Percentiles rank a stretch among this genome's conserved stretches.
These are phyloP conservation scores for Metrosideros polymorpha DNA, from an alignment of 441 rosid genomes.

Conservation along the genomic window DNA sequence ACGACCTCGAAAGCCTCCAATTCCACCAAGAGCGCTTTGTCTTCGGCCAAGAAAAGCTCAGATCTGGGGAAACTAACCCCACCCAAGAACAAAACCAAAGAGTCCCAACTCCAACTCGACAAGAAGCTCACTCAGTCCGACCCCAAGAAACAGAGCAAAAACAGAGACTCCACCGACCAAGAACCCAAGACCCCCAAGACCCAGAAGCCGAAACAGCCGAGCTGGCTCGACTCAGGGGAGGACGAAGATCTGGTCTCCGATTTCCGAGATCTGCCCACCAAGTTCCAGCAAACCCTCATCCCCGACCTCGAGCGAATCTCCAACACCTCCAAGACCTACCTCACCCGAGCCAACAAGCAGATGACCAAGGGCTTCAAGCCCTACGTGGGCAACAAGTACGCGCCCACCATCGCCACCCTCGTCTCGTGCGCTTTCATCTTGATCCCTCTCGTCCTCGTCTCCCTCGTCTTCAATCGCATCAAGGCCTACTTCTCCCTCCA, in stretches of 20 bases:
- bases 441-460: slow-evolving; percentile 69
- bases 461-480: slow-evolving; percentile 62
- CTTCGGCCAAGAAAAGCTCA: slow-evolving; percentile 24
- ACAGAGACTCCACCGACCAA: slow-evolving; percentile 4
- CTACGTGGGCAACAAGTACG: slow-evolving; percentile 62
- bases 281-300: slow-evolving; percentile 54
- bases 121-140: background rate
- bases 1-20: slow-evolving; percentile 28
- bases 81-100: slow-evolving; percentile 55
- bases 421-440: slow-evolving; percentile 62
- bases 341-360: slow-evolving; percentile 69
- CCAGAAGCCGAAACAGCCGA: slow-evolving; percentile 30
- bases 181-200: slow-evolving; percentile 4
- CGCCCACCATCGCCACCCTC: slow-evolving; percentile 54
- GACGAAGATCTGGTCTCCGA: slow-evolving; percentile 56
- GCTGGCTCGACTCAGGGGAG: slow-evolving; percentile 54
- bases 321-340: slow-evolving; percentile 58
- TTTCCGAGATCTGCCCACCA: slow-evolving; percentile 67
- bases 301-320: slow-evolving; percentile 88
- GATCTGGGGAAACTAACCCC: slow-evolving; percentile 48
- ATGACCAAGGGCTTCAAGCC: slow-evolving; percentile 80
- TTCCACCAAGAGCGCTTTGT: slow-evolving; percentile 24
- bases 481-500: slow-evolving; percentile 89
- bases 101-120: slow-evolving; percentile 15
- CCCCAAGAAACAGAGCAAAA: slow-evolving; percentile 14